Conservation (phyloP, 1,139 yeast genomes). For the Entelexis paramagnoliae region DNA sequence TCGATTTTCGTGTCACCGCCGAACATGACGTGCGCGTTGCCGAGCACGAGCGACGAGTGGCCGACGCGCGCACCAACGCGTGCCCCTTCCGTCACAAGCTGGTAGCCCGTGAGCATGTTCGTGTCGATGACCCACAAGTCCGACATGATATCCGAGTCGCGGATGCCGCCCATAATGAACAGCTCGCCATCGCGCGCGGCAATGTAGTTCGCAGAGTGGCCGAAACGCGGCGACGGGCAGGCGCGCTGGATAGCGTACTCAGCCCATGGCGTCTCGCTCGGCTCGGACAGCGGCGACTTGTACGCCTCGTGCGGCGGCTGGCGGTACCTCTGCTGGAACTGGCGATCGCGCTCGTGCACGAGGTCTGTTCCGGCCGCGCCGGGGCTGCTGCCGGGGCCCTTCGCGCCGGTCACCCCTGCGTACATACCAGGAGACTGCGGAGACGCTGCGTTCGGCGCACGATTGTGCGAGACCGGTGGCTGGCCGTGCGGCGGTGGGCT, state of each 20-base stretch:
- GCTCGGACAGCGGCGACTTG: slow-evolving; percentile 13
- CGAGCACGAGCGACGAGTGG: slow-evolving; percentile 83
- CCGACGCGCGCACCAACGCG: slow-evolving; percentile 95
- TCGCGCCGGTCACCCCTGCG: not conserved
- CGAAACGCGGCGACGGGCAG: slow-evolving; percentile 87
- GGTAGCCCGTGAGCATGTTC: slow-evolving; percentile 43
- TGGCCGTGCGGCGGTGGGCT: slow-evolving; percentile 6
- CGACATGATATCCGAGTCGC: slow-evolving; percentile 86
- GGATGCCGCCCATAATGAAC: slow-evolving; percentile 88
- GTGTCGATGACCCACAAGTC: slow-evolving; percentile 70
- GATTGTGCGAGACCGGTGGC: not conserved
- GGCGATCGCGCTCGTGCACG: slow-evolving; percentile 3
- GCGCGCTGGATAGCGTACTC: slow-evolving; percentile 52
- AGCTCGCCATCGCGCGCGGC: slow-evolving; percentile 70
- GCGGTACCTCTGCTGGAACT: slow-evolving; percentile 9
- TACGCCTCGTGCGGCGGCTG: slow-evolving; percentile 9
- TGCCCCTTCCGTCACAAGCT: slow-evolving; percentile 57
- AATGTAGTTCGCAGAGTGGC: slow-evolving; percentile 74
- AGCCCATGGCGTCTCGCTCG: slow-evolving; percentile 54
- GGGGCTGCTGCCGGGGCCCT: not conserved
- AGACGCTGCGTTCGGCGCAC: not conserved
- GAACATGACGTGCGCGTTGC: slow-evolving; percentile 88
- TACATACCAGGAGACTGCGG: not conserved
- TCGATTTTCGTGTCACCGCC: slow-evolving; percentile 96
- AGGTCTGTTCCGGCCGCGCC: slow-evolving; percentile 2